Percentiles rank a stretch among this genome's conserved stretches.
Evolutionary conservation across 805 yeast species (phyloP).

Genomic region (Tanozyma kutaoensis): DNA sequence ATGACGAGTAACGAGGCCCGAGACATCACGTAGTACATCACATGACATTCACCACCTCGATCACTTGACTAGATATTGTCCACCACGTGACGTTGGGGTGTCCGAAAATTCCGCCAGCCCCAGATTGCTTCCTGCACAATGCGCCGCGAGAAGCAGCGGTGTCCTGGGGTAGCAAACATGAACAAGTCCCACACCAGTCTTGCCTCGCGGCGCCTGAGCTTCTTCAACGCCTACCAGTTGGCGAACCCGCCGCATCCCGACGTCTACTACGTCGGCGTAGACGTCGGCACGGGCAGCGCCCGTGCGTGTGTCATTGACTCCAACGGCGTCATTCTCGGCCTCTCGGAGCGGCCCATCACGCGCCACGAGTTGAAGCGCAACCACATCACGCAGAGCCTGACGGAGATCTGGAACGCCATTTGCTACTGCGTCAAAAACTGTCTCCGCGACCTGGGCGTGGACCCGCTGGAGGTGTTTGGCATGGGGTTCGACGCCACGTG

Average conservation of each 20-base stretch:
- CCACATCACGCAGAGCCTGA: constrained; percentile 74
- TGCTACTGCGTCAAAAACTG: constrained; percentile 72
- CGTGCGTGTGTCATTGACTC: constrained; percentile 86
- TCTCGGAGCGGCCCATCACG: constrained; percentile 68
- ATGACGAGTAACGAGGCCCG: too few species aligned
- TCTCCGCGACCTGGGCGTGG: constrained; percentile 61
- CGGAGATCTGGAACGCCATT: constrained; percentile 85
- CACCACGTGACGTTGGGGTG: too few species aligned
- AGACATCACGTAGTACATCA: too few species aligned
- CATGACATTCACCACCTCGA: too few species aligned
- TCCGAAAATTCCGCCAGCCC: too few species aligned
- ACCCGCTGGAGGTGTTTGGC: constrained; percentile 58
- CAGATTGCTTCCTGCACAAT: too few species aligned
- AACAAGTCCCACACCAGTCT: constrained; percentile 27
- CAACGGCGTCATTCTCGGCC: constrained; percentile 65
- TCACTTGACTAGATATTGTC: too few species aligned
- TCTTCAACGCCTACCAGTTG: constrained; percentile 22
- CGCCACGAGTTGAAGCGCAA: constrained; percentile 64
- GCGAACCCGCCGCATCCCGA: constrained; percentile 28
- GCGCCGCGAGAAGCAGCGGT: too few species aligned
- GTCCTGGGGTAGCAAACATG: too few species aligned
- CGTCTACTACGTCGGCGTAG: constrained; percentile 65
- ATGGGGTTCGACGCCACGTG: constrained; percentile 97
- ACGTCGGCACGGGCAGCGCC: constrained; percentile 97
- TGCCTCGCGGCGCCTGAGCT: constrained; percentile 22